These are phyloP conservation scores for Coniochaeta ligniaria DNA, from an alignment of 2,329 filamentous ascomycete species.

Conservation along the genomic window DNA sequence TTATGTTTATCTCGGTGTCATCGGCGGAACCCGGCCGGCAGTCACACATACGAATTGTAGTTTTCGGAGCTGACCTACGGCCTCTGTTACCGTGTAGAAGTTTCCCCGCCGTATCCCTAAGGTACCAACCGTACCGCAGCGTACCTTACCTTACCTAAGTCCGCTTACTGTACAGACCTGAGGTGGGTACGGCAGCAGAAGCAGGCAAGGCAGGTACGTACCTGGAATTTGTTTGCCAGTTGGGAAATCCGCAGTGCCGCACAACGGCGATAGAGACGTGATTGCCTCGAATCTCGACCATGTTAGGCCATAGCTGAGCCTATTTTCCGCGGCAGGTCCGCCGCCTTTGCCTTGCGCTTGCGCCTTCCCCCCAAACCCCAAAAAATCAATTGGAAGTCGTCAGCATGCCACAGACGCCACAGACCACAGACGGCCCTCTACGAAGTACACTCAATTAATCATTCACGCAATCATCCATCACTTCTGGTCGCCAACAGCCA, in stretches of 20 bases:
- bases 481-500: not conserved
- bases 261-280: conserved; percentile 1
- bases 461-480: not conserved
- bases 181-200: not conserved
- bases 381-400: not conserved
- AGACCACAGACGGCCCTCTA: too few species aligned
- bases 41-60: not conserved
- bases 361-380: not conserved
- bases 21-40: not conserved
- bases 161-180: too few species aligned
- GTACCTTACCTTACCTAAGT: too few species aligned
- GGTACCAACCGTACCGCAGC: too few species aligned
- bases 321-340: conserved; percentile 1
- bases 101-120: not conserved
- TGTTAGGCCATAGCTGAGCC: not conserved
- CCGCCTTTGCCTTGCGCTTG: not conserved
- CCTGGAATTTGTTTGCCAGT: not conserved
- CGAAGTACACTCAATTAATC: not conserved
- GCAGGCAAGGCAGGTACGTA: not conserved
- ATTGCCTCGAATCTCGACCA: not conserved
- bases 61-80: not conserved
- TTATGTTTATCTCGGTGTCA: not conserved
- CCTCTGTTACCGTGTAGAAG: not conserved
- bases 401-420: not conserved
- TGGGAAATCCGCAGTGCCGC: not conserved